Evolutionary conservation across 768 basidiomycete genomes (phyloP), one percentile per base, ranked within the genome.

Genomic region (Mycena amicta): DNA sequence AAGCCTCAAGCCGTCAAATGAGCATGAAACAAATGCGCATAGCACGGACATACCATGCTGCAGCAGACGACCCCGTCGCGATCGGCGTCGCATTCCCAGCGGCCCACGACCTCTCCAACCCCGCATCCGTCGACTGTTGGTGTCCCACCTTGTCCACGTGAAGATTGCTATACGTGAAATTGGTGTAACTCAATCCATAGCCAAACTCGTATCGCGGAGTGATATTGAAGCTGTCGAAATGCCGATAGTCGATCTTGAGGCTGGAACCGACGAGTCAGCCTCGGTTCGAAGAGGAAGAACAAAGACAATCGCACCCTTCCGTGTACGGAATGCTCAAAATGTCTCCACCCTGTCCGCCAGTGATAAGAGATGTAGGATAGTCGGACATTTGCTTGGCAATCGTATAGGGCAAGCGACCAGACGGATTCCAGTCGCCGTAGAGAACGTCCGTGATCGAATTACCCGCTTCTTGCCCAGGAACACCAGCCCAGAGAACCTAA

Each of bases 161-260:
- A 12, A 95, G 74, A 29, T 80, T 74, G 41, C 79, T 83, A 70
- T 93, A 95, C 29, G 81, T 72, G 71, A 95, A 98, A 2, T 74
- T 81, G 37, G 95, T 89, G 75, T 97, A 98, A 55, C 87, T 90
- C 67, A 95, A 70, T 0, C 95, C 95, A 68, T 87, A 95, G 4
- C 95, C 95, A 70, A 98, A 98, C 67, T 92, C 91, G 67, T 85
- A 93, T 33, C 90, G 89, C 3, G 92, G 92, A 0, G 79, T 79
- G 61, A 93, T 91, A 60, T 87, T 82, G 55, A 53, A 47, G 41
- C 33, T 49, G 30, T 90, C 88, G 61, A 90, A 89, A 71, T 83
- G 80, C 12, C 87, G 79, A 65, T 92, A 91, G 68, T 91, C 90
- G 59, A 92, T 87, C 52, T 82, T 70, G 52, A 91, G 76, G 3